These are phyloP conservation scores for Ustilago nuda DNA, from an alignment of 1,284 basidiomycete genomes.

Conservation along the genomic window DNA sequence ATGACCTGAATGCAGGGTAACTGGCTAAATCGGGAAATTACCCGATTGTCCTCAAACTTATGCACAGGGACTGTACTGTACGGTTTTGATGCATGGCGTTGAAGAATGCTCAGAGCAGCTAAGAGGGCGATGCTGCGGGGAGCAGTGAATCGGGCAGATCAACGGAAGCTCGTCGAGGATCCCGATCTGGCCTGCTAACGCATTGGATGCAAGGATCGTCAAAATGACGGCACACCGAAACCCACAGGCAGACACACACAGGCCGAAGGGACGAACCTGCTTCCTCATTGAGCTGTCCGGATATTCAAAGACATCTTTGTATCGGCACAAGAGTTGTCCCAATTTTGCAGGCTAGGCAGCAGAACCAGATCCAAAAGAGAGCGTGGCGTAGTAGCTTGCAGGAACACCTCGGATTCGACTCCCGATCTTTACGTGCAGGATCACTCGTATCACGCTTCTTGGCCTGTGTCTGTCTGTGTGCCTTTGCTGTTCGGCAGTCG, in stretches of 20 bases:
- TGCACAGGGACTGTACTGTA: too few species aligned
- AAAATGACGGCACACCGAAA: background rate
- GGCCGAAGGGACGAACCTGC: too few species aligned
- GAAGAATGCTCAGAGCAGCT: too few species aligned
- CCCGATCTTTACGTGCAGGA: slow-evolving; percentile 40
- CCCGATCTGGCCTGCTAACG: too few species aligned
- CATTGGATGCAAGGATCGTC: background rate
- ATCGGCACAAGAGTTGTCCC: slow-evolving; percentile 3
- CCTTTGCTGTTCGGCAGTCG: background rate
- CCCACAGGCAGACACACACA: too few species aligned
- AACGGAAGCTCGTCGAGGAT: background rate
- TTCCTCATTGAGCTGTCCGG: too few species aligned
- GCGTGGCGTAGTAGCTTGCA: background rate
- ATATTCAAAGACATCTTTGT: slow-evolving; percentile 4
- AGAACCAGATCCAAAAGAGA: background rate
- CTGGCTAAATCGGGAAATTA: too few species aligned
- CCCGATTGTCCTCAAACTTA: too few species aligned
- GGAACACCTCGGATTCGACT: slow-evolving; percentile 10
- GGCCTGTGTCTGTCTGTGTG: too few species aligned
- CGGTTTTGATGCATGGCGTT: too few species aligned
- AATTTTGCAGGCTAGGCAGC: background rate
- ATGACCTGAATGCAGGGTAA: too few species aligned
- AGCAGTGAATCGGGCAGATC: background rate
- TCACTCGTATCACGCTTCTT: background rate
- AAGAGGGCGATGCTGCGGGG: too few species aligned